Evolutionary conservation across 108 stramenopile genomes (phyloP).

Genomic region (Skeletonema marinoi): DNA sequence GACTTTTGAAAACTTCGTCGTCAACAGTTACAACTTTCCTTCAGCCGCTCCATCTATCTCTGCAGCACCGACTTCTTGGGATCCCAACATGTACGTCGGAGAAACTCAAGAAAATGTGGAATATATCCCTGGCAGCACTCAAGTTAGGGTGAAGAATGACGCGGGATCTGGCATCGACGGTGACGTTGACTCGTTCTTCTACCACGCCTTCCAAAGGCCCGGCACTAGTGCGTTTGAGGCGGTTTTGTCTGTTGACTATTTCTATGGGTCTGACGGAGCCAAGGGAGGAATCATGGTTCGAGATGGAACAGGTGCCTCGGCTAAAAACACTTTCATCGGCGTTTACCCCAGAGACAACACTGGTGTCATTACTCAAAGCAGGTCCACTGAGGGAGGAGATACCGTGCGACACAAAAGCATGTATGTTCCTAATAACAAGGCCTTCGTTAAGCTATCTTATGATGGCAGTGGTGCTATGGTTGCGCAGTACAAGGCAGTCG

Average conservation of each 20-base stretch:
- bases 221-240: background rate
- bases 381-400: background rate
- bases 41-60: constrained; percentile 15
- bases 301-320: background rate
- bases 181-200: background rate
- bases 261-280: background rate
- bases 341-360: background rate
- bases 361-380: background rate
- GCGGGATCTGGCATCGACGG: background rate
- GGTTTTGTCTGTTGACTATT: background rate
- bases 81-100: background rate
- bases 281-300: background rate
- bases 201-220: background rate
- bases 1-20: constrained; percentile 17
- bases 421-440: background rate
- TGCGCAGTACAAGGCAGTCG: background rate
- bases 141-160: background rate
- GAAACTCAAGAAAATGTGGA: background rate
- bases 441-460: background rate
- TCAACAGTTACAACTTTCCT: constrained; percentile 16
- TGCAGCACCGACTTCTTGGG: background rate
- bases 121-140: background rate
- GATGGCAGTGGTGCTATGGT: background rate
- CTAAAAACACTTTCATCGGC: background rate
- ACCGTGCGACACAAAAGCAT: background rate